Percentiles rank a stretch among this genome's conserved stretches.
Conservation (phyloP, 306 rosid genomes). For the Gastrolobium bilobum region DNA sequence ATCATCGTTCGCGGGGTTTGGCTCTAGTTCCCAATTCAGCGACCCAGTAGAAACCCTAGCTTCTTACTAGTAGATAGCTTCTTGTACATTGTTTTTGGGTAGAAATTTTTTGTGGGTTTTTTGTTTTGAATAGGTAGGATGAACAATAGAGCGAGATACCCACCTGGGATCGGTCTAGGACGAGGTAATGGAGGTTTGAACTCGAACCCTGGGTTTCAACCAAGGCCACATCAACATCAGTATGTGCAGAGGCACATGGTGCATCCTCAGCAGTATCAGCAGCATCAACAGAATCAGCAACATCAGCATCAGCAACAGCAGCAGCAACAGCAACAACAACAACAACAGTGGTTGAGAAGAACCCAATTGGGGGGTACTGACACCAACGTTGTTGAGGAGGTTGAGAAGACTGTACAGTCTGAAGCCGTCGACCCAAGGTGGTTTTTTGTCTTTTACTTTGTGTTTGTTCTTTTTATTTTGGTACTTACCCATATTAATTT, state of each 20-base stretch:
- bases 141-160: constrained; percentile 92
- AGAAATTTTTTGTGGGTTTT: constrained; percentile 47
- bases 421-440: constrained; percentile 89
- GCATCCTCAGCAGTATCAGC: constrained; percentile 61
- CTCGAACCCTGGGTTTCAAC: constrained; percentile 76
- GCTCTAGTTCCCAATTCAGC: constrained; percentile 38
- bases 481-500: constrained; percentile 25
- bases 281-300: constrained; percentile 60
- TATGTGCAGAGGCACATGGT: constrained; percentile 60
- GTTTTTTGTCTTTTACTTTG: not conserved
- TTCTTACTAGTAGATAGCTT: constrained; percentile 7
- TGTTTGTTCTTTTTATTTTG: not conserved
- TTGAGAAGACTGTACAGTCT: constrained; percentile 98
- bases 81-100: constrained; percentile 52
- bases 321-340: constrained; percentile 57
- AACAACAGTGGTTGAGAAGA: constrained; percentile 90
- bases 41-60: constrained; percentile 56
- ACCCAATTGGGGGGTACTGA: constrained; percentile 73
- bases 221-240: constrained; percentile 78
- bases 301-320: constrained; percentile 53
- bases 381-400: constrained; percentile 75
- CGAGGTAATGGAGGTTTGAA: constrained; percentile 87
- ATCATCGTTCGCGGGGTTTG: constrained; percentile 28
- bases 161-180: constrained; percentile 89
- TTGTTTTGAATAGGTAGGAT: constrained; percentile 59